phyloP scores from a whole-genome alignment of 2,329 filamentous ascomycete genomes.

The Alternaria alternata region DNA sequence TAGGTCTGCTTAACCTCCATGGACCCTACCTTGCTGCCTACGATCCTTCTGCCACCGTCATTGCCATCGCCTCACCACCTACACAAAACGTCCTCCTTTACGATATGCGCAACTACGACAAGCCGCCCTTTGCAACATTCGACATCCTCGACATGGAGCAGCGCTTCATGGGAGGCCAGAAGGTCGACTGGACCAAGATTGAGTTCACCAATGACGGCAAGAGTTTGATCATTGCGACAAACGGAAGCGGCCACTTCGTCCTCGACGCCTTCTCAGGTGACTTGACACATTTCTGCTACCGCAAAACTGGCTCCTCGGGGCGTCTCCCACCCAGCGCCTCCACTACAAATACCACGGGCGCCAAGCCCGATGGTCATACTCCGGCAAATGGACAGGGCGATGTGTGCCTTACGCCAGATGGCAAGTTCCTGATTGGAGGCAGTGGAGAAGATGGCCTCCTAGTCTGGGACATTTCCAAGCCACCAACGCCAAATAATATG shows the following conservation, averaged over 20 bases:
- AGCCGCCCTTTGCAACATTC: conserved; percentile 85
- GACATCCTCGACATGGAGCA: conserved; percentile 75
- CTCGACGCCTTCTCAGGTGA: conserved; percentile 91
- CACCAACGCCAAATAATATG: conserved; percentile 62
- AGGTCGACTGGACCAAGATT: conserved; percentile 82
- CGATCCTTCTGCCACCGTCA: conserved; percentile 90
- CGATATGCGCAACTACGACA: conserved; percentile 92
- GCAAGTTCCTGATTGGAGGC: conserved; percentile 87
- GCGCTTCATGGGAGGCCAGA: conserved; percentile 52
- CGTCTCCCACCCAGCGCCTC: conserved; percentile 55
- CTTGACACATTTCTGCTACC: conserved; percentile 74
- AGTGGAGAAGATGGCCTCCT: conserved; percentile 73
- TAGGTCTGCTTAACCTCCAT: conserved; percentile 81
- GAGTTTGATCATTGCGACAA: conserved; percentile 82
- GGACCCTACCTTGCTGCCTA: conserved; percentile 85
- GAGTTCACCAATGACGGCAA: conserved; percentile 98
- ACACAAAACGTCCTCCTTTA: conserved; percentile 86
- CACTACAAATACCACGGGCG: conserved; percentile 61
- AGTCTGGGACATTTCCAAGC: conserved; percentile 79
- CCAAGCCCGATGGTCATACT: conserved; percentile 52
- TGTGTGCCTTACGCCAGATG: conserved; percentile 88
- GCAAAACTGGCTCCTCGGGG: conserved; percentile 56
- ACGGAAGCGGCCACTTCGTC: conserved; percentile 84
- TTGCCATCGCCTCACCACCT: conserved; percentile 84
- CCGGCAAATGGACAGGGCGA: conserved; percentile 68